A percentile compares a stretch with the other conserved stretches of the same genome.
Conservation (phyloP, 83 land plant genomes). For the Diphasiastrum complanatum region DNA sequence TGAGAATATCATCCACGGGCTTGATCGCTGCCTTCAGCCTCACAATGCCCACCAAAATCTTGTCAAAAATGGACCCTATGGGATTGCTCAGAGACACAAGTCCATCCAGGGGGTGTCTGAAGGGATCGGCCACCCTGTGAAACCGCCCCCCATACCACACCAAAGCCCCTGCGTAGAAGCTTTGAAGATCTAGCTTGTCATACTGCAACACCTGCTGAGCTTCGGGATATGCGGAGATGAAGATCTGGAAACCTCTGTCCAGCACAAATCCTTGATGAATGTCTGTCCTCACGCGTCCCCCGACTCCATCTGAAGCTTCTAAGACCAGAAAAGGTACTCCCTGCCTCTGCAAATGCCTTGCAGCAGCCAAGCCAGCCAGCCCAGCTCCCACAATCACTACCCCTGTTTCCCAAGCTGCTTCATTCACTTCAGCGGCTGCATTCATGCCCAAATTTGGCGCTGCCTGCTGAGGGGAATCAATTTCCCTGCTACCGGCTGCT, state of each 20-base stretch:
- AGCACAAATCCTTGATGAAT: slow-evolving; percentile 60
- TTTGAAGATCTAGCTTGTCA: slow-evolving; percentile 40
- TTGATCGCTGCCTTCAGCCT: slow-evolving; percentile 38
- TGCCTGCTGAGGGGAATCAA: no score
- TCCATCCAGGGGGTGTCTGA: slow-evolving; percentile 59
- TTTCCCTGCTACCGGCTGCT: no score
- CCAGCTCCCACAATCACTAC: slow-evolving; percentile 85
- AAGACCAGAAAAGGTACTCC: slow-evolving; percentile 58
- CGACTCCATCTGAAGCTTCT: slow-evolving; percentile 81
- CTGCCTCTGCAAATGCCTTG: slow-evolving; percentile 42
- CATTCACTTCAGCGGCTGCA: no score
- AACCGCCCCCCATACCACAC: slow-evolving; percentile 55
- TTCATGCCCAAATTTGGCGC: no score
- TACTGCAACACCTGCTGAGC: slow-evolving; percentile 59
- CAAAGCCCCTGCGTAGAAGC: slow-evolving; percentile 86
- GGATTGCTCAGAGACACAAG: slow-evolving; percentile 50
- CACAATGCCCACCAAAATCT: slow-evolving; percentile 53
- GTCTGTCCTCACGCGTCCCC: slow-evolving; percentile 94
- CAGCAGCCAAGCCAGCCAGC: slow-evolving; percentile 86
- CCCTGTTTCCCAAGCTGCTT: no score
- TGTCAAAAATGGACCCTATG: slow-evolving; percentile 66
- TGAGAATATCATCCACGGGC: slow-evolving; percentile 41
- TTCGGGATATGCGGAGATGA: slow-evolving; percentile 91
- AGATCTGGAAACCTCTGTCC: slow-evolving; percentile 96
- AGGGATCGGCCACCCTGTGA: slow-evolving; percentile 78